These are phyloP conservation scores for Suhomyces wounanorum DNA, from an alignment of 1,139 yeast species.

Conservation along the genomic window DNA sequence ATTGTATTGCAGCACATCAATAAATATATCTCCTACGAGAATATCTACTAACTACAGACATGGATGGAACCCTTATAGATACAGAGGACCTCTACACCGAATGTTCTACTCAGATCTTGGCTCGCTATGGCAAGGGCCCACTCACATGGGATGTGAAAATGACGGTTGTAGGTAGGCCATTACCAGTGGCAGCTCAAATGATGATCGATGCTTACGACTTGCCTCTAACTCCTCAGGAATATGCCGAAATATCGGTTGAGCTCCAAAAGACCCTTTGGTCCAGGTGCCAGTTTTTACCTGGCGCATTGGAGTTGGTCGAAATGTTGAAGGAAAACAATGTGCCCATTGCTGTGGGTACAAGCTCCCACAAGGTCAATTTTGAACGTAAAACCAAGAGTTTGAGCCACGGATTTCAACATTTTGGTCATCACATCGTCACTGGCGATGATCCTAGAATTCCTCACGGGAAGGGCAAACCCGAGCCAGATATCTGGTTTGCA, in stretches of 20 bases:
- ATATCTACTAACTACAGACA: constrained; percentile 48
- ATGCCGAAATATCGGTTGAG: constrained; percentile 49
- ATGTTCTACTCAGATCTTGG: constrained; percentile 65
- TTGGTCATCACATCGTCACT: constrained; percentile 70
- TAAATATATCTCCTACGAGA: no score
- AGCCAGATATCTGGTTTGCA: constrained; percentile 87
- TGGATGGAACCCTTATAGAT: constrained; percentile 92
- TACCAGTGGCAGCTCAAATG: constrained; percentile 59
- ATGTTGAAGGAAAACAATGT: constrained; percentile 49
- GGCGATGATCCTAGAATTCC: constrained; percentile 89
- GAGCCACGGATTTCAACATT: constrained; percentile 58
- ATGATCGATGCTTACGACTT: constrained; percentile 69
- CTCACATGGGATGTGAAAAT: constrained; percentile 90
- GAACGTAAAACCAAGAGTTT: constrained; percentile 70
- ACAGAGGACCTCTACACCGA: constrained; percentile 90
- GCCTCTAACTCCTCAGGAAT: constrained; percentile 67
- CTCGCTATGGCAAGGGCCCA: constrained; percentile 69
- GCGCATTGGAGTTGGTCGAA: constrained; percentile 70
- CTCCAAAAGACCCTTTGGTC: constrained; percentile 67
- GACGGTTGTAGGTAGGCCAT: constrained; percentile 88
- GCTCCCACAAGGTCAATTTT: constrained; percentile 65
- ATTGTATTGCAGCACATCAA: no score
- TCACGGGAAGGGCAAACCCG: constrained; percentile 85
- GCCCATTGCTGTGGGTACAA: constrained; percentile 93
- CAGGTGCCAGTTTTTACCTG: constrained; percentile 70